Evolutionary conservation across 2,329 filamentous ascomycete species (phyloP), one percentile per base, ranked within the genome.

Genomic region (Aspergillus luchuensis): DNA sequence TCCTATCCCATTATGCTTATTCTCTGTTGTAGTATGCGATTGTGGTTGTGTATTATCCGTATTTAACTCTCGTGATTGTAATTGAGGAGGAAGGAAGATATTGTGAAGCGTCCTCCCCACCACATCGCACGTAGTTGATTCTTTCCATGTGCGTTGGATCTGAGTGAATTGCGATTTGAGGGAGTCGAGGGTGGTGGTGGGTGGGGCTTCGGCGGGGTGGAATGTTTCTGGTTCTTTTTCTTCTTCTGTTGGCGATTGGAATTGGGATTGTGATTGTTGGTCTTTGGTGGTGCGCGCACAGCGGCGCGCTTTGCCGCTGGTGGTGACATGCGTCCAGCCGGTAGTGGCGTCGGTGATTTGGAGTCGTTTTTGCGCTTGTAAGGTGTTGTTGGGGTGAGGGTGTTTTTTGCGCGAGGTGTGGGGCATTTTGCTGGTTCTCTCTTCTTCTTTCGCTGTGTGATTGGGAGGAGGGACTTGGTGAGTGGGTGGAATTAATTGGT

Each of bases 291-390:
- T 60, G 59, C 65, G 68, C 30, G 67, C 49, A 38, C 65, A 65
- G 36, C 72, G 72, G 51, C 69, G 68, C 45, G 69, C 71, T 53
- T 70, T 71, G 56, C 59, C 63, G 59, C 58, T 67, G 36, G 68
- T 77, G 19, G 74, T 74, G 61, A 80, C 71, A 64, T 80, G 78
- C 23, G 78, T 79, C 78, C 78, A 80, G 69, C 78, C 78, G 51
- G 77, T 69, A 21, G 70, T 69, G 19, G 70, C 59, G 65, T 77
- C 77, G 55, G 72, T 74, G 56, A 79, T 63, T 69, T 76, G 63
- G 47, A 74, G 66, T 39, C 75, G 75, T 64, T 77, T 78, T 49
- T 69, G 62, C 8, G 59, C 36, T 49, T 69, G 62, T 8, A 58
- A 23, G 55, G 28, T 59, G 21, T 60, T 58, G 57, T 23, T 36